phyloP scores from a whole-genome alignment of 257 asterid genomes.

The Striga asiatica region DNA sequence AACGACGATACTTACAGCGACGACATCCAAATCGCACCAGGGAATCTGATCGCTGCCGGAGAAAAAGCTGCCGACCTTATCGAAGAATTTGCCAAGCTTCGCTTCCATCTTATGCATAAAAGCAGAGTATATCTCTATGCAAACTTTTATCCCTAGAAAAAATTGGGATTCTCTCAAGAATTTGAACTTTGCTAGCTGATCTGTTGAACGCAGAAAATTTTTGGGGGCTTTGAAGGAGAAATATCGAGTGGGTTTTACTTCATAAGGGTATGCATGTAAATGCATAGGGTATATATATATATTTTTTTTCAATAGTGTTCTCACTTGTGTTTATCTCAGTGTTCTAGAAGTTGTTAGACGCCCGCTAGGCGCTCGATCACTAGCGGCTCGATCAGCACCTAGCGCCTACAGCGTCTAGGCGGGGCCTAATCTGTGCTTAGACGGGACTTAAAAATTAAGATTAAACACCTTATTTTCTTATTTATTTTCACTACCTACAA shows the following conservation, averaged over 20 bases:
- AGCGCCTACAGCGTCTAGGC: too few relatives aligned
- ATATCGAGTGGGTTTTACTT: background rate
- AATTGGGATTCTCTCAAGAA: background rate
- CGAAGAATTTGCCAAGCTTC: conserved; percentile 48
- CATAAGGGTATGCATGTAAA: too few relatives aligned
- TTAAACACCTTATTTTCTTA: too few relatives aligned
- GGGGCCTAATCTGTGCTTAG: too few relatives aligned
- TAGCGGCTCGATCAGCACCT: too few relatives aligned
- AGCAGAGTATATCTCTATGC: background rate
- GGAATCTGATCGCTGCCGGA: conserved; percentile 75
- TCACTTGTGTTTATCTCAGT: too few relatives aligned
- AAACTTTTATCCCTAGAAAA: background rate
- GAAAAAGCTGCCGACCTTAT: conserved; percentile 56
- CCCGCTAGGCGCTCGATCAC: too few relatives aligned
- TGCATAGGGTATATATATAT: too few relatives aligned
- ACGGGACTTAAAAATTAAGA: too few relatives aligned
- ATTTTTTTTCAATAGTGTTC: too few relatives aligned
- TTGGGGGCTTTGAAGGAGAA: conserved; percentile 1
- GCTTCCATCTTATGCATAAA: conserved; percentile 38
- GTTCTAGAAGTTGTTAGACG: too few relatives aligned
- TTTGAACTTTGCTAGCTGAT: background rate
- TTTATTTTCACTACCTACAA: too few relatives aligned
- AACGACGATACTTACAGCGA: conserved; percentile 36
- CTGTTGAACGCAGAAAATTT: conserved; percentile 1
- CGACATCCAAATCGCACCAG: conserved; percentile 61